These are phyloP conservation scores for Abelmoschus esculentus DNA, from an alignment of 345 rosid genomes.

Conservation along the genomic window DNA sequence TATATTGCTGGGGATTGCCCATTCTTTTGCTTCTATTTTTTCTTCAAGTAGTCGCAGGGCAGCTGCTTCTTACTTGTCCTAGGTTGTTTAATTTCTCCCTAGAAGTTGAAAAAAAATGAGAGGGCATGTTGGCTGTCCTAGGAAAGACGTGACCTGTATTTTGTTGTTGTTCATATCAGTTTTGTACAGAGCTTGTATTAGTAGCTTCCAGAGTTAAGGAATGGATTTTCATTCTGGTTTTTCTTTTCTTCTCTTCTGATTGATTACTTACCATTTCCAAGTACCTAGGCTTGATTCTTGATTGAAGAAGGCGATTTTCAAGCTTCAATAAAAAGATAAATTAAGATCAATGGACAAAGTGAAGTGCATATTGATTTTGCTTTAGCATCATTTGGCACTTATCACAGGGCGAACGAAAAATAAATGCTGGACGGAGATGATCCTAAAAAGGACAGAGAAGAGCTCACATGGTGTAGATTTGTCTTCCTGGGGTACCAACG, in stretches of 20 bases:
- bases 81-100: neutral
- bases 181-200: constrained; percentile 5
- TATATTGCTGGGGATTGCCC: constrained; percentile 42
- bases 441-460: no score
- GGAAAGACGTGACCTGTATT: constrained; percentile 6
- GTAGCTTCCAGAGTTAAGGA: neutral
- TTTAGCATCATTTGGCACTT: no score
- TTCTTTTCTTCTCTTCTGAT: no score
- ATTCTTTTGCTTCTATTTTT: constrained; percentile 40
- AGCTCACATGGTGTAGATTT: no score
- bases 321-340: neutral
- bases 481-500: no score
- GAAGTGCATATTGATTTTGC: no score
- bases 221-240: neutral
- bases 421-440: no score
- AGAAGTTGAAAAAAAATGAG: neutral
- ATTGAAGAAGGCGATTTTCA: neutral
- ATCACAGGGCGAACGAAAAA: no score
- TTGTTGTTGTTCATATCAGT: constrained; percentile 8
- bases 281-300: neutral
- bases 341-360: neutral
- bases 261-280: neutral
- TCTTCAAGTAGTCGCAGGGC: constrained; percentile 18
- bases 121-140: neutral
- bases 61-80: constrained; percentile 26